Evolutionary conservation across 495 filamentous ascomycete genomes (phyloP), one percentile per base, ranked within the genome.

Genomic region (Penicillium nucicola): DNA sequence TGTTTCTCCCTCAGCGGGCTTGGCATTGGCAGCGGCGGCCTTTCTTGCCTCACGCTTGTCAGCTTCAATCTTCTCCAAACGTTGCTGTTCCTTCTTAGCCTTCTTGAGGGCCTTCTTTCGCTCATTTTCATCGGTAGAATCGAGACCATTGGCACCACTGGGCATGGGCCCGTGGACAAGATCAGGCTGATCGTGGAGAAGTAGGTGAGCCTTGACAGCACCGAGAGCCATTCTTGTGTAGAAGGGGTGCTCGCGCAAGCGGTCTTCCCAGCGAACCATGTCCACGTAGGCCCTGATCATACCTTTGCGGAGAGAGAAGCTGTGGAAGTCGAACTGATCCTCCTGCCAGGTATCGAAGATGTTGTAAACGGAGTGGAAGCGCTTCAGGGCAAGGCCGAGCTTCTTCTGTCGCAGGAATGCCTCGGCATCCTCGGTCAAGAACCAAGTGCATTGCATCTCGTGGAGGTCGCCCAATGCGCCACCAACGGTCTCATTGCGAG

Each of bases 371-470:
- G 86, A 78, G 50, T 87, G 85, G 62, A 93, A 92, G 30, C 93
- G 84, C 74, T 99, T 99, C 35, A 99, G 75, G 2, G 95, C 92
- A 52, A 96, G 79, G 2, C 85, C 88, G 37, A 90, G 71, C 58
- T 91, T 89, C 55, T 83, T 83, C 65, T 92, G 89, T 19, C 93
- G 87, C 45, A 88, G 69, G 65, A 92, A 93, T 0, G 92, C 82
- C 70, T 96, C 88, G 22, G 89, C 93, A 67, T 97, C 95, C 69
- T 99, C 93, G 17, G 88, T 92, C 56, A 97, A 68, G 67, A 85
- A 99, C 93, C 93, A 99, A 52, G 96, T 84, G 62, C 95, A 96
- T 67, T 99, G 93, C 95, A 99, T 97, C 53, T 99, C 93, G 46
- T 90, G 84, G 14, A 99, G 82, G 68, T 99, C 93, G 34, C 86